These are phyloP conservation scores for Corynespora cassiicola DNA, from an alignment of 2,329 filamentous ascomycete species.

Conservation along the genomic window DNA sequence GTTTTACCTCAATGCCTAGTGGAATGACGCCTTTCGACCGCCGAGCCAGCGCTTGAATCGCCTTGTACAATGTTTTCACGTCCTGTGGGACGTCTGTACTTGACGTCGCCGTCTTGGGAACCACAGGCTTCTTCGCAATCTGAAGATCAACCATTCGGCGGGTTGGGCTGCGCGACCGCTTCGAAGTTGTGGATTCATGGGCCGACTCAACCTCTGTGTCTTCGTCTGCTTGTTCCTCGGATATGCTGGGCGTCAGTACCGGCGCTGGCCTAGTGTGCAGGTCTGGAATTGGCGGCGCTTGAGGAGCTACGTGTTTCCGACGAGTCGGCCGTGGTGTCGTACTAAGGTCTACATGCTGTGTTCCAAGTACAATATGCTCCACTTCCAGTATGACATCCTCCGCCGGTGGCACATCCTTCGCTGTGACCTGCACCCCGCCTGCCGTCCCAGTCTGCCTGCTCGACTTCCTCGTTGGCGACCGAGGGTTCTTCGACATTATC, in stretches of 20 bases:
- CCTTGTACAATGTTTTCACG: constrained; percentile 19
- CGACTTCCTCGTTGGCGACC: constrained; percentile 21
- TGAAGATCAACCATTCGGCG: constrained; percentile 22
- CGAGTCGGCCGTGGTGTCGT: constrained; percentile 13
- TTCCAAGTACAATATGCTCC: constrained; percentile 11
- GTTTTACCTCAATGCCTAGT: constrained; percentile 22
- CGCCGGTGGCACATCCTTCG: constrained; percentile 9
- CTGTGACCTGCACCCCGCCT: constrained; percentile 13
- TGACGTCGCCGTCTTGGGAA: constrained; percentile 14
- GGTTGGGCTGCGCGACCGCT: constrained; percentile 21
- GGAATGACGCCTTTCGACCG: constrained; percentile 21
- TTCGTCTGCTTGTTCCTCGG: constrained; percentile 15
- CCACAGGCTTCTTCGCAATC: constrained; percentile 20
- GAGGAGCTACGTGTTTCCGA: constrained; percentile 12
- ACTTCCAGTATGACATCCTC: constrained; percentile 10
- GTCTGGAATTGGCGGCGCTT: constrained; percentile 13
- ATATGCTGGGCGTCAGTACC: constrained; percentile 14
- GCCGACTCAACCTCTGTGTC: constrained; percentile 16
- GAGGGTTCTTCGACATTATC: constrained; percentile 15
- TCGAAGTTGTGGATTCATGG: constrained; percentile 20
- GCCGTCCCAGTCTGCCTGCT: constrained; percentile 14
- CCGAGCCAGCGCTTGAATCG: constrained; percentile 19
- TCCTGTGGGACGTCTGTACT: constrained; percentile 20
- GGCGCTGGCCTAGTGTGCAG: constrained; percentile 13
- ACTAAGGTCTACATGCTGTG: constrained; percentile 14